phyloP scores from a whole-genome alignment of 192 early-diverging fungal species.

The Hyaloraphidium curvatum region DNA sequence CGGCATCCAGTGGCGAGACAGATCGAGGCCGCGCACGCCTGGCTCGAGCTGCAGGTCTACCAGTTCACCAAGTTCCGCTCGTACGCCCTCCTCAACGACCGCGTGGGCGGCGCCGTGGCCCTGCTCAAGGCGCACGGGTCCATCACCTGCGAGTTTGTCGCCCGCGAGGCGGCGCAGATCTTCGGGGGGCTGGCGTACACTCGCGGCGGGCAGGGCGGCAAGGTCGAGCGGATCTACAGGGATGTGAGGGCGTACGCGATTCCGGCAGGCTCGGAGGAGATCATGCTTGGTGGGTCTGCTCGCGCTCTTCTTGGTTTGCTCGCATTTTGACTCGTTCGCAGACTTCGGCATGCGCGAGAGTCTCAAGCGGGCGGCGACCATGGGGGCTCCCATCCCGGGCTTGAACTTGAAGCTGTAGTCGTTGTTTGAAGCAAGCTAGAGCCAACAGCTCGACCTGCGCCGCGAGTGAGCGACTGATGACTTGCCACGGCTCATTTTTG shows the following conservation, averaged over 20 bases:
- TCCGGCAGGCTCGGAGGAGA: constrained; percentile 66
- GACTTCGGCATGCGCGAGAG: constrained; percentile 65
- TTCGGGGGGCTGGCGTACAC: constrained; percentile 70
- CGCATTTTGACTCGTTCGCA: constrained; percentile 8
- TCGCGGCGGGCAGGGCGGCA: constrained; percentile 51
- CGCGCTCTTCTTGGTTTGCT: background rate
- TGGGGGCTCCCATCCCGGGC: too few relatives aligned
- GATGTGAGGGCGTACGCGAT: constrained; percentile 44
- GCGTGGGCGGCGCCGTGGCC: too few relatives aligned
- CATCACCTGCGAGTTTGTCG: constrained; percentile 60
- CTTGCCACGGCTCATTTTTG: too few relatives aligned
- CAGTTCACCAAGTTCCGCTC: too few relatives aligned
- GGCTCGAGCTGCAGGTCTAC: constrained; percentile 56
- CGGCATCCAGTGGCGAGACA: constrained; percentile 71
- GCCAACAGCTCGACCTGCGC: too few relatives aligned
- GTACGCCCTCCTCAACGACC: too few relatives aligned
- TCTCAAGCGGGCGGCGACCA: constrained; percentile 56
- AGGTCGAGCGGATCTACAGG: constrained; percentile 68
- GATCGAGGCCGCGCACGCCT: constrained; percentile 68
- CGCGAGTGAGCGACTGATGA: too few relatives aligned
- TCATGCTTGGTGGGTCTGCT: background rate
- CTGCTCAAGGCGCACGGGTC: constrained; percentile 2
- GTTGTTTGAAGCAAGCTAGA: too few relatives aligned
- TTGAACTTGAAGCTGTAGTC: too few relatives aligned
- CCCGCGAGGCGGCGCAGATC: constrained; percentile 72